Conservation (phyloP, 768 basidiomycete genomes). For the Zangia roseola region DNA sequence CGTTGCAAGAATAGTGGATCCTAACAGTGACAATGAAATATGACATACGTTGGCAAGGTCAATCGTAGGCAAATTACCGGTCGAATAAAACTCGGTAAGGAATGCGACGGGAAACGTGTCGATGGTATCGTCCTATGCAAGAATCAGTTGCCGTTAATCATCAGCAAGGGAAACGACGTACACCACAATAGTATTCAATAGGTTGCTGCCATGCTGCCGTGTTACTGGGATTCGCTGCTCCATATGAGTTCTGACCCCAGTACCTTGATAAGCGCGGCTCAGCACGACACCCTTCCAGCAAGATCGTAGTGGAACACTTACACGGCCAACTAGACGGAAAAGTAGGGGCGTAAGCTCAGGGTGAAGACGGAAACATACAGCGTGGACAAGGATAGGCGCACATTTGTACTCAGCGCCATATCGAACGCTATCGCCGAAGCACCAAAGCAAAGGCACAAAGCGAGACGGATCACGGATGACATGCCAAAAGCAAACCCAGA, state of each 20-base stretch:
- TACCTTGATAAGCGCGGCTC: conserved; percentile 17
- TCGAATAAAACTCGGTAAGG: conserved; percentile 56
- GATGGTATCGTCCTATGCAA: conserved; percentile 49
- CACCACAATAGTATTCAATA: conserved; percentile 33
- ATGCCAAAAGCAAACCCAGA: conserved; percentile 2
- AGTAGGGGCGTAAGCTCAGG: neutral
- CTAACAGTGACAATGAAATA: neutral
- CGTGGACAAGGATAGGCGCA: conserved; percentile 7
- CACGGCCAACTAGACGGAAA: conserved; percentile 24
- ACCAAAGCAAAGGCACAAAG: conserved; percentile 8
- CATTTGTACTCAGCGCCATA: conserved; percentile 26
- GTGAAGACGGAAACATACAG: neutral
- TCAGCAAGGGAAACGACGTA: conserved; percentile 3
- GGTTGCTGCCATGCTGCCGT: conserved; percentile 29
- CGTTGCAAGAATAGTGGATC: neutral
- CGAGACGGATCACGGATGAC: conserved; percentile 12
- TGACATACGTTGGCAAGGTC: conserved; percentile 55
- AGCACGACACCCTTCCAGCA: neutral
- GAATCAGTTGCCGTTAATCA: neutral
- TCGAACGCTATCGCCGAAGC: conserved; percentile 23
- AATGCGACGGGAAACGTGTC: conserved; percentile 64
- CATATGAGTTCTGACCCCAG: conserved; percentile 39
- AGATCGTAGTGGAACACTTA: conserved; percentile 2
- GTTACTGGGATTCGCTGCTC: conserved; percentile 25
- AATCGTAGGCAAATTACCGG: conserved; percentile 56